A percentile compares a stretch with the other conserved stretches of the same genome.
Conservation (phyloP, 371 early-diverging fungal genomes). For the Mortierella sp. region DNA sequence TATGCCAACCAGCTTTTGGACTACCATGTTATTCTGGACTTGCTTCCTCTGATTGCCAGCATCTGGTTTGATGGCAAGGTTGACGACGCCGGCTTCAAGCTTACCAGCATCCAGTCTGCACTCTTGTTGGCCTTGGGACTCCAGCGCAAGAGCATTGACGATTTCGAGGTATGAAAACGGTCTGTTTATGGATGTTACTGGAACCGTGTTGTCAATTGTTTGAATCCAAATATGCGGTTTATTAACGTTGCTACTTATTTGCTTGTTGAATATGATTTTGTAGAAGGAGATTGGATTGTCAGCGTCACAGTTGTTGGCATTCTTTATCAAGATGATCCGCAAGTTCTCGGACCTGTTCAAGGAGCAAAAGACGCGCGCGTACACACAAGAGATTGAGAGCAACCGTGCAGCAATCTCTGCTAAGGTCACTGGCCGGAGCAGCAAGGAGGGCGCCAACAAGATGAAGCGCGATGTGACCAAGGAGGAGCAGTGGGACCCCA, state of each 20-base stretch:
- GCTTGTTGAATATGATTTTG: not conserved
- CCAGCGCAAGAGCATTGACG: constrained; percentile 92
- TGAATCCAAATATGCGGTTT: not conserved
- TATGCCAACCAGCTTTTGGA: constrained; percentile 96
- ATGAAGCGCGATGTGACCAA: constrained; percentile 75
- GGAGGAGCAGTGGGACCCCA: constrained; percentile 91
- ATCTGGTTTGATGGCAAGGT: constrained; percentile 82
- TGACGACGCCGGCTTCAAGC: constrained; percentile 64
- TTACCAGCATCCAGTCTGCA: constrained; percentile 91
- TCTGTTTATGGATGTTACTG: not conserved
- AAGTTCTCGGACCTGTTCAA: constrained; percentile 80
- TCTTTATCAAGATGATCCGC: constrained; percentile 92
- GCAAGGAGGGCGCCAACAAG: constrained; percentile 35
- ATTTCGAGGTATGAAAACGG: constrained; percentile 69
- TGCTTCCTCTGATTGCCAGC: constrained; percentile 87
- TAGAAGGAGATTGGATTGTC: constrained; percentile 86
- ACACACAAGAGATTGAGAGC: constrained; percentile 40
- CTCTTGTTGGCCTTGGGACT: constrained; percentile 91
- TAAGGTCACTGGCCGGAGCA: constrained; percentile 19
- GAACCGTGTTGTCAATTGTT: not conserved
- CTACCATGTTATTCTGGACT: constrained; percentile 96
- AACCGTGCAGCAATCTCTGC: constrained; percentile 29
- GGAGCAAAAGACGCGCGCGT: constrained; percentile 64
- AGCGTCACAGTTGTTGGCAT: constrained; percentile 88
- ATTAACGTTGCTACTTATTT: not conserved